Evolutionary conservation across 768 basidiomycete species (phyloP), one percentile per base, ranked within the genome.

Genomic region (Tricholoma sp.): DNA sequence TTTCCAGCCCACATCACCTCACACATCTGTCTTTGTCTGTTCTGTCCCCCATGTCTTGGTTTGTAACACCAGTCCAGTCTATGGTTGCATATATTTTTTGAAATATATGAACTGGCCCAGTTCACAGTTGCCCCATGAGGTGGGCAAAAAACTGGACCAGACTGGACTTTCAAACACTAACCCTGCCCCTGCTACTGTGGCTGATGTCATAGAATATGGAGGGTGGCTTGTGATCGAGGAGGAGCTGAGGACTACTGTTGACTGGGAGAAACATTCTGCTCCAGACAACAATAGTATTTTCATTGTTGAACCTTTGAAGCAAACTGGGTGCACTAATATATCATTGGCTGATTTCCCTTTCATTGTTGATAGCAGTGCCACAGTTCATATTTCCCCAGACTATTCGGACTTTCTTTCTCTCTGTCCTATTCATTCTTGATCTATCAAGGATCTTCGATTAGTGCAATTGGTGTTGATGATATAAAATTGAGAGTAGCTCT

Each of bases 341-440:
- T 55, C 51, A 0, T 19, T 57, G 3, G 32, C 18, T 14, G 64
- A 64, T 50, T 50, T 53, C 1, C 63, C 61, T 52, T 67, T 63
- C 54, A 53, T 66, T 5, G 61, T 54, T 5, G 65, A 67, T 11
- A 58, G 61, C 0, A 57, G 34, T 11, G 61, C 56, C 52, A 58
- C 62, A 2, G 34, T 57, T 1, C 67, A 69, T 34, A 57, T 70
- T 32, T 65, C 66, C 1, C 66, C 61, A 5, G 58, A 64, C 4
- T 43, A 32, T 0, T 29, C 61, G 12, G 71, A 72, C 57, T 72
- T 72, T 61, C 31, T 46, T 7, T 47, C 50, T 0, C 63, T 72
- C 3, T 34, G 4, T 0, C 59, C 69, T 5, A 69, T 71, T 16
- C 8, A 59, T 0, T 55, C 65, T 11, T 43, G 64, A 2, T 34